phyloP scores from a whole-genome alignment of 805 yeast genomes.

The Kregervanrija pseudodelftensis region DNA sequence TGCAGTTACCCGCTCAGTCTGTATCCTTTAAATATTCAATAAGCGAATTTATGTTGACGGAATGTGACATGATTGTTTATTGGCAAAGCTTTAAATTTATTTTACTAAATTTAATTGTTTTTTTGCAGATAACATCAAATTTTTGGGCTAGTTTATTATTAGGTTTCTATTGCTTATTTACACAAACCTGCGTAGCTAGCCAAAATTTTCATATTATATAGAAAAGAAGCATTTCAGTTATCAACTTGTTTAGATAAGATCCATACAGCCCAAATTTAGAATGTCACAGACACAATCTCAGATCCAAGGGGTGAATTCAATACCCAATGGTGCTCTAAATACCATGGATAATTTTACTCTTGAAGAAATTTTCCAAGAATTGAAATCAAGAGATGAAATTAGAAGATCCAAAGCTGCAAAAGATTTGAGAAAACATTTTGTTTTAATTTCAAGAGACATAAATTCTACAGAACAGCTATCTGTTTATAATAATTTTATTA shows the following conservation, averaged over 20 bases:
- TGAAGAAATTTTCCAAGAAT: constrained; percentile 45
- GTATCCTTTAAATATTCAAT: no score
- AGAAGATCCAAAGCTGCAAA: constrained; percentile 51
- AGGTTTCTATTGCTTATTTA: no score
- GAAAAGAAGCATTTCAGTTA: neutral
- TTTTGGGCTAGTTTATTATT: no score
- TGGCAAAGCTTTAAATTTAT: no score
- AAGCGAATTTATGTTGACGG: no score
- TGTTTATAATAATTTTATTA: constrained; percentile 75
- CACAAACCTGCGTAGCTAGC: neutral
- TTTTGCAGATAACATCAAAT: no score
- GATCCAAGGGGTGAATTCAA: neutral
- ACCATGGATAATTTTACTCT: constrained; percentile 31
- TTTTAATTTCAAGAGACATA: constrained; percentile 65
- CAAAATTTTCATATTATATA: neutral
- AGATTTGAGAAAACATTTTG: constrained; percentile 63
- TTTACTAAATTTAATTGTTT: no score
- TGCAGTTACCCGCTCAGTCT: no score
- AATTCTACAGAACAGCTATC: constrained; percentile 75
- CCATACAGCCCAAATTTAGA: neutral
- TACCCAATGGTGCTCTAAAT: constrained; percentile 9
- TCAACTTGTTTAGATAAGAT: no score
- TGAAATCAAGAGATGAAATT: constrained; percentile 36
- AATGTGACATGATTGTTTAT: no score
- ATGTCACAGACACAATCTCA: constrained; percentile 7